Evolutionary conservation across 345 rosid genomes (phyloP).

Genomic region (Populus pruinosa): DNA sequence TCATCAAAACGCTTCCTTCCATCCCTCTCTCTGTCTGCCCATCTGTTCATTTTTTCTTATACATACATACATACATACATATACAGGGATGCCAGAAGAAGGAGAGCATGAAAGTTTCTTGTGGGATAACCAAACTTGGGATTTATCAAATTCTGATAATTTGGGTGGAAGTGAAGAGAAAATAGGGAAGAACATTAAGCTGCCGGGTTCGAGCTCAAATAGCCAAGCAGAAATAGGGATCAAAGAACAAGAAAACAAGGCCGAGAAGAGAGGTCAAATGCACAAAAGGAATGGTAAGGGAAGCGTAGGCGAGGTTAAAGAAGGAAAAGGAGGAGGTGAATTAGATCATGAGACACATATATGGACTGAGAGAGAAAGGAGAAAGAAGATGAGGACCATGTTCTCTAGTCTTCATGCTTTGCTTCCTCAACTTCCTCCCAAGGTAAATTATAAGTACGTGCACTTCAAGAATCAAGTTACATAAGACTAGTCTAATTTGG

Average conservation of each 20-base stretch:
- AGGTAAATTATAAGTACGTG: conserved; percentile 35
- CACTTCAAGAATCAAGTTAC: not conserved
- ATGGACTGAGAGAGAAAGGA: conserved; percentile 75
- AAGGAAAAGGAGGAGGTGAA: conserved; percentile 21
- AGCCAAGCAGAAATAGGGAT: not conserved
- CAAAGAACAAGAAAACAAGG: not conserved
- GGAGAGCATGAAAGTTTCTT: conserved; percentile 12
- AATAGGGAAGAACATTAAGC: not conserved
- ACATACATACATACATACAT: no score
- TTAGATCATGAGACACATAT: conserved; percentile 60
- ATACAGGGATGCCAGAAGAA: conserved; percentile 18
- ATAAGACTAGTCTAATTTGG: not conserved
- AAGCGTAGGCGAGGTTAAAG: conserved; percentile 9
- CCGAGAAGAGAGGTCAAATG: not conserved
- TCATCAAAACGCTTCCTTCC: not conserved
- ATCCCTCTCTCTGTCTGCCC: not conserved
- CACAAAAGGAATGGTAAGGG: not conserved
- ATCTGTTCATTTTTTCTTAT: not conserved
- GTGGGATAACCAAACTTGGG: conserved; percentile 39
- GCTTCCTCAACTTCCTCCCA: conserved; percentile 75
- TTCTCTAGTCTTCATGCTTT: conserved; percentile 60
- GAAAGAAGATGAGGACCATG: conserved; percentile 82
- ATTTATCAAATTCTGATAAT: conserved; percentile 36
- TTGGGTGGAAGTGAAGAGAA: conserved; percentile 10
- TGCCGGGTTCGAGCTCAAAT: not conserved